Conservation (phyloP, 441 rosid genomes). For the Corymbia citriodora region DNA sequence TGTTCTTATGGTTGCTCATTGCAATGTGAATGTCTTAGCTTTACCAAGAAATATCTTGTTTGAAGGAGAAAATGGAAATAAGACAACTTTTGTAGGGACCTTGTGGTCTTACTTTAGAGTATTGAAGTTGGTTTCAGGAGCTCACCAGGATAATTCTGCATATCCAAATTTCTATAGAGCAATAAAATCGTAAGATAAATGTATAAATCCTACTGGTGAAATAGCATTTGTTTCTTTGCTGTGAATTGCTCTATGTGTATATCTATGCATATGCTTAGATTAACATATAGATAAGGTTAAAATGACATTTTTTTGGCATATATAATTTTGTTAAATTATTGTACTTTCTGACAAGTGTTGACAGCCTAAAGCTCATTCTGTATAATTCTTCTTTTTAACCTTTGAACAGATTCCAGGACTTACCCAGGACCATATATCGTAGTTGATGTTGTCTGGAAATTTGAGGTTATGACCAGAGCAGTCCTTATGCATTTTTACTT, state of each 20-base stretch:
- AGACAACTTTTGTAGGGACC: not conserved
- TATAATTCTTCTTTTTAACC: not conserved
- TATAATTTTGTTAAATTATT: not conserved
- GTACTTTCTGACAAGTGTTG: not conserved
- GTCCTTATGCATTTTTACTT: not conserved
- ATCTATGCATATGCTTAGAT: not conserved
- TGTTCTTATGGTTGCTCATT: not conserved
- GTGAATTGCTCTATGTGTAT: not conserved
- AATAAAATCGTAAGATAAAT: not conserved
- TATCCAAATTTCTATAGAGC: not conserved
- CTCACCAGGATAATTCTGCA: not conserved
- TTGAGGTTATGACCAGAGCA: slow-evolving; percentile 46
- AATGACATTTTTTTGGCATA: not conserved
- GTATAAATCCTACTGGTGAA: not conserved
- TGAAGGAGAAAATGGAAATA: not conserved
- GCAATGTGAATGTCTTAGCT: not conserved
- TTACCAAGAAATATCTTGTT: not conserved
- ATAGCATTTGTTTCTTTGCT: not conserved
- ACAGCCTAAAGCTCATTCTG: not conserved
- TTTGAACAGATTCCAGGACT: slow-evolving; percentile 69
- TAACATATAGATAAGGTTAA: not conserved
- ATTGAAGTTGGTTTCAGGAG: not conserved
- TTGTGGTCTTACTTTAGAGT: not conserved
- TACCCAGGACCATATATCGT: slow-evolving; percentile 92
- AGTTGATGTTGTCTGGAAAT: slow-evolving; percentile 58